Evolutionary conservation across 2,329 filamentous ascomycete genomes (phyloP).

Genomic region (Geosmithia morbida): DNA sequence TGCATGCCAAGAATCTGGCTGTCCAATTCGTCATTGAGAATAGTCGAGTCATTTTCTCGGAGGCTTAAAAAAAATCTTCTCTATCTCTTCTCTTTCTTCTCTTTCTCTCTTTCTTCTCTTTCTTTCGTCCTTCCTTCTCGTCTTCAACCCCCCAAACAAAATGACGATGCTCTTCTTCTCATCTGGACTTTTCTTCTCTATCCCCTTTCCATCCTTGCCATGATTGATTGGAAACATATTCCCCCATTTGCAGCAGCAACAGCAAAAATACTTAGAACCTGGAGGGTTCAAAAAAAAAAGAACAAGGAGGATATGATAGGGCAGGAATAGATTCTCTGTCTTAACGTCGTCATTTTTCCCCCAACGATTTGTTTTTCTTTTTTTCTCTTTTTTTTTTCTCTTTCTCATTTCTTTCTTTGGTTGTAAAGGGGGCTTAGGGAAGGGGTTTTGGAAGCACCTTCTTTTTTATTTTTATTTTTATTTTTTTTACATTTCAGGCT

Average conservation of each 20-base stretch:
- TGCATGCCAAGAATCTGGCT: conserved; percentile 81
- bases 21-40: conserved; percentile 91
- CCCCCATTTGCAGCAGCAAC: no score
- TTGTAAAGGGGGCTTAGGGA: neutral
- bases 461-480: neutral
- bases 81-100: neutral
- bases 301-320: no score
- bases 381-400: neutral
- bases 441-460: neutral
- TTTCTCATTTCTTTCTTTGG: neutral
- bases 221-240: no score
- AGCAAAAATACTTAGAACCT: no score
- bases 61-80: no score
- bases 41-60: conserved; percentile 64
- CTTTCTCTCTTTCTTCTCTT: neutral
- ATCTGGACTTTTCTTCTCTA: no score
- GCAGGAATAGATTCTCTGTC: no score
- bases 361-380: no score
- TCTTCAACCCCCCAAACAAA: no score
- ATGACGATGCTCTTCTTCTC: no score
- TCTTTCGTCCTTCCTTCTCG: neutral
- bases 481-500: neutral
- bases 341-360: neutral
- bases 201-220: neutral
- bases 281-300: no score